Evolutionary conservation across 306 rosid species (phyloP).

Genomic region (Cyamopsis tetragonoloba): DNA sequence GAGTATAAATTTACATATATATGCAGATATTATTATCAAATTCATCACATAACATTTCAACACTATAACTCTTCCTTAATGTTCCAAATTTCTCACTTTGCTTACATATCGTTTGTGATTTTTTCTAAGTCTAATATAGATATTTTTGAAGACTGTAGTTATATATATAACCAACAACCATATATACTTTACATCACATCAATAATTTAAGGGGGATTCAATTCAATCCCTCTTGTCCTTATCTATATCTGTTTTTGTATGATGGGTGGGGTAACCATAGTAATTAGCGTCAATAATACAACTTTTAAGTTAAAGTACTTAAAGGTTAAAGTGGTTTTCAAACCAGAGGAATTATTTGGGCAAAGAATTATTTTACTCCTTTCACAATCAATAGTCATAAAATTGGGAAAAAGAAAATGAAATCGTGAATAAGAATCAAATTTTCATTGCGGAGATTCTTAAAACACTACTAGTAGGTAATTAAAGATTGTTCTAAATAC

Average conservation of each 20-base stretch:
- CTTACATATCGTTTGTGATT: neutral
- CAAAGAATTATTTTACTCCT: conserved; percentile 17
- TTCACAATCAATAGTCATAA: neutral
- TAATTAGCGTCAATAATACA: conserved; percentile 17
- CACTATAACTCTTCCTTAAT: neutral
- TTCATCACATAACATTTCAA: neutral
- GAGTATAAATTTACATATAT: neutral
- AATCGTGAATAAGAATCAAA: neutral
- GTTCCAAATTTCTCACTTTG: neutral
- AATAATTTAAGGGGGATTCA: conserved; percentile 17
- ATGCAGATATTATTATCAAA: neutral
- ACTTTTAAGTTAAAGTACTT: neutral
- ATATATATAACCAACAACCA: neutral
- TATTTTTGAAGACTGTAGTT: neutral
- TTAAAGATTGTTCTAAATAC: neutral
- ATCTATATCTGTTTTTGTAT: neutral
- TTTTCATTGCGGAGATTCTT: neutral
- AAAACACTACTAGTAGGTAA: neutral
- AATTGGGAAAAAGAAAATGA: neutral
- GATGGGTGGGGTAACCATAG: conserved; percentile 14
- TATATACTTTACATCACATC: conserved; percentile 24
- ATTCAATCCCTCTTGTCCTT: conserved; percentile 15
- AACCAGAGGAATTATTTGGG: conserved; percentile 1
- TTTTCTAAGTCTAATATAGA: neutral
- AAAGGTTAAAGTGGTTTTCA: conserved; percentile 12